A percentile compares a stretch with the other conserved stretches of the same genome.
These are phyloP conservation scores for Tricholoma saponaceum DNA, from an alignment of 768 basidiomycete species.

Conservation along the genomic window DNA sequence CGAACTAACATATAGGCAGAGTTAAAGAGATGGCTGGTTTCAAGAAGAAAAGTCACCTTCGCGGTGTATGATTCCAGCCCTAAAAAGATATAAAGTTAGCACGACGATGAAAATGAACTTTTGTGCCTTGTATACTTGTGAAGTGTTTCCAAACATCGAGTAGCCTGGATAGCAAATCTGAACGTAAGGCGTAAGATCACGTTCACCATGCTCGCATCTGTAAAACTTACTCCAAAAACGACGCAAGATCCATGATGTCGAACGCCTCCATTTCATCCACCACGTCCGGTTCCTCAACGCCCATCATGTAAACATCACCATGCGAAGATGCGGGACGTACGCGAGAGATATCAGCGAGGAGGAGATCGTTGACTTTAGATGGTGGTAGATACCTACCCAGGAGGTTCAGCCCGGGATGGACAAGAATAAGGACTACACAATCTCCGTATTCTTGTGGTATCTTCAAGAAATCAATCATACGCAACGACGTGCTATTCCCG, in stretches of 20 bases:
- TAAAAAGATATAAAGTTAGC: slow-evolving; percentile 18
- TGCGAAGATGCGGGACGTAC: slow-evolving; percentile 37
- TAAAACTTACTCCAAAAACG: slow-evolving; percentile 63
- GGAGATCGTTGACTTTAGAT: slow-evolving; percentile 59
- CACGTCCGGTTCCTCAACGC: slow-evolving; percentile 39
- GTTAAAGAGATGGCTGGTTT: neutral
- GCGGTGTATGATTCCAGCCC: slow-evolving; percentile 58
- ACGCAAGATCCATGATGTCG: slow-evolving; percentile 74
- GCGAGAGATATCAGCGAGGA: slow-evolving; percentile 52
- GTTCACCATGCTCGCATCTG: neutral
- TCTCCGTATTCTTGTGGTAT: slow-evolving; percentile 65
- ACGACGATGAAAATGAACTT: neutral
- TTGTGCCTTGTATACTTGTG: slow-evolving; percentile 41
- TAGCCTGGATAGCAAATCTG: slow-evolving; percentile 74
- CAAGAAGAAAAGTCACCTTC: slow-evolving; percentile 42
- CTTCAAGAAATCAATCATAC: slow-evolving; percentile 61
- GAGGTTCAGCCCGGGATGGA: slow-evolving; percentile 65
- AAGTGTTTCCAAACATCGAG: slow-evolving; percentile 63
- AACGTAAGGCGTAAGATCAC: slow-evolving; percentile 3
- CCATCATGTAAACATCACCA: slow-evolving; percentile 49
- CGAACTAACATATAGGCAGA: slow-evolving; percentile 40
- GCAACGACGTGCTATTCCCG: slow-evolving; percentile 47
- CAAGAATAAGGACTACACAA: slow-evolving; percentile 67
- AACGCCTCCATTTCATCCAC: slow-evolving; percentile 54
- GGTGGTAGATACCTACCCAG: slow-evolving; percentile 69